Evolutionary conservation across 176 grass and related monocot species (phyloP).

Genomic region (Oryza nivara): DNA sequence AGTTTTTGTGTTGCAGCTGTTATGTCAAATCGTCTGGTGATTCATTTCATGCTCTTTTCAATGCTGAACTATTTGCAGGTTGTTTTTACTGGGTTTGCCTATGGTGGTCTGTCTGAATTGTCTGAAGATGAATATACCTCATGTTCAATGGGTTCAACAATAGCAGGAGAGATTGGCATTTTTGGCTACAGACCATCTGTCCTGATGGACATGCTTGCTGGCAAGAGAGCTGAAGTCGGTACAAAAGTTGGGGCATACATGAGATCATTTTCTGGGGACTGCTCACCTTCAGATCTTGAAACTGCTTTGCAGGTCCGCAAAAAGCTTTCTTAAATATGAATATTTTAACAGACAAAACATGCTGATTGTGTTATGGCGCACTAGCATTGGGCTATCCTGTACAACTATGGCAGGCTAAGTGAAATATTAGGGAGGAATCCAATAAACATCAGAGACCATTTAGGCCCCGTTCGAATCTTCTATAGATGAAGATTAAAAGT

Average conservation of each 20-base stretch:
- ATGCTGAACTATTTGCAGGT: conserved; percentile 62
- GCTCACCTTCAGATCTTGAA: conserved; percentile 96
- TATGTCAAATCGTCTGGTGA: conserved; percentile 7
- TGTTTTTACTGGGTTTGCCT: conserved; percentile 98
- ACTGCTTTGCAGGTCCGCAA: conserved; percentile 87
- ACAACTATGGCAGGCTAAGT: background rate
- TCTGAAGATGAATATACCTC: conserved; percentile 96
- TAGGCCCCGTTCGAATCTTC: background rate
- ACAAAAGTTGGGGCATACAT: conserved; percentile 98
- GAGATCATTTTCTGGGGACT: conserved; percentile 97
- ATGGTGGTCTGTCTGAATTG: conserved; percentile 95
- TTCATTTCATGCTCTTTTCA: conserved; percentile 20
- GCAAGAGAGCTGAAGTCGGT: conserved; percentile 97
- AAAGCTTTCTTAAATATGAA: conserved; percentile 21
- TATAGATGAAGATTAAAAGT: too few species aligned
- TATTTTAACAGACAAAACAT: conserved; percentile 6
- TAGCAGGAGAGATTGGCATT: conserved; percentile 97
- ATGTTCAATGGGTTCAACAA: conserved; percentile 96
- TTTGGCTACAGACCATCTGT: conserved; percentile 96
- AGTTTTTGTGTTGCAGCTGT: conserved; percentile 1
- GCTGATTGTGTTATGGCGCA: background rate
- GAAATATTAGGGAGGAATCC: background rate
- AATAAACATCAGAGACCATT: background rate
- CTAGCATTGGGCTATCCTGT: background rate
- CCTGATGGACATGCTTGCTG: conserved; percentile 99